Evolutionary conservation across 164 flowering plant species (phyloP).

Genomic region (Berberis thunbergii): DNA sequence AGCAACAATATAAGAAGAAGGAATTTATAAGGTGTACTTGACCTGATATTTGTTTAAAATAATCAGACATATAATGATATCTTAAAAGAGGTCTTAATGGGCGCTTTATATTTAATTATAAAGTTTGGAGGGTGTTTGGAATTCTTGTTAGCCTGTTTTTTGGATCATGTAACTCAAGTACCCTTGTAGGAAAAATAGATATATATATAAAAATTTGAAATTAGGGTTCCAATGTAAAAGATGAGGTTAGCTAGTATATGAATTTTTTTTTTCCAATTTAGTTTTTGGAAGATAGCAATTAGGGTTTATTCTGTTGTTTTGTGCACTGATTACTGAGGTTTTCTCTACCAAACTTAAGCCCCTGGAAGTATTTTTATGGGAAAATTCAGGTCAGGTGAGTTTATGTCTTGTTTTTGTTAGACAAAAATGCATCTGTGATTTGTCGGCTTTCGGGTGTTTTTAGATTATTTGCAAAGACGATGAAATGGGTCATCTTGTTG

Average conservation of each 20-base stretch:
- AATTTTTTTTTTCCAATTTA: too few relatives aligned
- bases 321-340: background rate
- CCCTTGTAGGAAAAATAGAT: background rate
- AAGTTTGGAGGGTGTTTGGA: background rate
- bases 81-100: background rate
- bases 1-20: background rate
- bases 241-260: background rate
- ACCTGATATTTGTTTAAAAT: background rate
- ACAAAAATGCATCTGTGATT: too few relatives aligned
- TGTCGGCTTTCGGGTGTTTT: too few relatives aligned
- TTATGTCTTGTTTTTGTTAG: too few relatives aligned
- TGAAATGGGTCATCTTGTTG: too few relatives aligned
- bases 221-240: background rate
- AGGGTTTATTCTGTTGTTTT: background rate
- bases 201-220: too few relatives aligned
- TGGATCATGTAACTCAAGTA: background rate
- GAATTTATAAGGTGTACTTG: conserved; percentile 7
- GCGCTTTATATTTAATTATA: background rate
- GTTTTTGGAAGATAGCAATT: background rate
- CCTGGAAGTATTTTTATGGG: too few relatives aligned
- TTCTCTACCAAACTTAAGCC: too few relatives aligned
- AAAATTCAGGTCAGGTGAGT: too few relatives aligned
- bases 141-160: background rate
- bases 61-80: background rate
- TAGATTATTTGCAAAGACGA: too few relatives aligned